A percentile compares a stretch with the other conserved stretches of the same genome.
These are phyloP conservation scores for Trichomonas tenax DNA, from an alignment of 208 protist genomes.

Conservation along the genomic window DNA sequence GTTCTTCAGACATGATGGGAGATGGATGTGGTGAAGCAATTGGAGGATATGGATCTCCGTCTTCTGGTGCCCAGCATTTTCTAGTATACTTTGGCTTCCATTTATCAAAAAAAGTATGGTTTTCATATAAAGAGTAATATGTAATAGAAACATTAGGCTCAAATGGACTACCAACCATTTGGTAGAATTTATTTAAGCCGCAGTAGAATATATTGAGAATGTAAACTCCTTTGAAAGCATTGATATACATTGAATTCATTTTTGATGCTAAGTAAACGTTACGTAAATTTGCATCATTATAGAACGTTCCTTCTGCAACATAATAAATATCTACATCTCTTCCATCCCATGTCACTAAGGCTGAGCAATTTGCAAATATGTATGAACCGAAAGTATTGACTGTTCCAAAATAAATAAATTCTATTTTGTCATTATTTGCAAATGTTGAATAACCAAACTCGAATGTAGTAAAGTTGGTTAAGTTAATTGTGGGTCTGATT, in stretches of 20 bases:
- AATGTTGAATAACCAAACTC: neutral
- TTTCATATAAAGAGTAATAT: neutral
- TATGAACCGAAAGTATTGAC: neutral
- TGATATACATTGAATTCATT: neutral
- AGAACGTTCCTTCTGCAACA: neutral
- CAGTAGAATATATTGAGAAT: neutral
- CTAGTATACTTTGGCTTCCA: neutral
- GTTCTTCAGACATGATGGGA: neutral
- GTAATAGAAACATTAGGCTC: neutral
- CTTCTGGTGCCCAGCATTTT: neutral
- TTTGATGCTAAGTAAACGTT: neutral
- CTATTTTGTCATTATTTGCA: neutral
- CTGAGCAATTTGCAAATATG: neutral
- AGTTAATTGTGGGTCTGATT: neutral
- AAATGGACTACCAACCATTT: neutral
- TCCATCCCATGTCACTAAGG: neutral
- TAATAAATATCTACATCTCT: neutral
- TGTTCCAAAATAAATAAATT: neutral
- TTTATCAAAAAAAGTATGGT: neutral
- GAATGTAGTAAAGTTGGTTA: neutral
- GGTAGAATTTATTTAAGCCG: neutral
- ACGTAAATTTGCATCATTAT: neutral
- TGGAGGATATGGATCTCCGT: neutral
- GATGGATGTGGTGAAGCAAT: neutral
- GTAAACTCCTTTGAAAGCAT: neutral